A percentile compares a stretch with the other conserved stretches of the same genome.
Conservation (phyloP, 805 yeast species). For the Phaffomyces opuntiae region DNA sequence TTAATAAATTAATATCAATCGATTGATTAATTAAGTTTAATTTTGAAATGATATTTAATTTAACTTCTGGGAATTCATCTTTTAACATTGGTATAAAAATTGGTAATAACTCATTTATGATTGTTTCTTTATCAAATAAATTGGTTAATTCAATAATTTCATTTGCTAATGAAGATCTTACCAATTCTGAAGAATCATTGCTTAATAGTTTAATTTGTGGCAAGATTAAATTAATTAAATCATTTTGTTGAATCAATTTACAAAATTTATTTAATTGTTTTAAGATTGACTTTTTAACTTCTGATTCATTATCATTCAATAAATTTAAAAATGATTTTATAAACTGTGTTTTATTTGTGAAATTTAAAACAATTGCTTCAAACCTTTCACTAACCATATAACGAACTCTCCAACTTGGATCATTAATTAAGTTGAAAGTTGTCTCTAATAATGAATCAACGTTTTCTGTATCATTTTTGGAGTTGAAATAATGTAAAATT, state of each 20-base stretch:
- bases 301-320: slow-evolving; percentile 92
- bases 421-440: slow-evolving; percentile 67
- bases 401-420: slow-evolving; percentile 97
- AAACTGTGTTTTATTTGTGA: slow-evolving; percentile 45
- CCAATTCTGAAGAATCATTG: slow-evolving; percentile 88
- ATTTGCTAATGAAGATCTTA: slow-evolving; percentile 86
- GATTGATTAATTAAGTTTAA: slow-evolving; percentile 89
- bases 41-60: slow-evolving; percentile 89
- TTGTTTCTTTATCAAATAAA: slow-evolving; percentile 73
- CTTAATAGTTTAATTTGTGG: slow-evolving; percentile 81
- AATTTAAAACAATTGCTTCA: slow-evolving; percentile 60
- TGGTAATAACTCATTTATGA: slow-evolving; percentile 78
- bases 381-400: slow-evolving; percentile 97
- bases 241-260: slow-evolving; percentile 41
- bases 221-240: slow-evolving; percentile 61
- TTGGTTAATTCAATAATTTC: slow-evolving; percentile 85
- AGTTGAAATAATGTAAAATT: slow-evolving; percentile 62
- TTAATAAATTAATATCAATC: slow-evolving; percentile 81
- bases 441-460: slow-evolving; percentile 56
- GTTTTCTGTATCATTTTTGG: slow-evolving; percentile 49
- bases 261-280: slow-evolving; percentile 81
- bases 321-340: slow-evolving; percentile 59
- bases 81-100: slow-evolving; percentile 87
- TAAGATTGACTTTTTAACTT: slow-evolving; percentile 91
- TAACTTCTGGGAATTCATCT: slow-evolving; percentile 95